A percentile compares a stretch with the other conserved stretches of the same genome.
These are phyloP conservation scores for Solanum virginianum DNA, from an alignment of 257 asterid species.

Conservation along the genomic window DNA sequence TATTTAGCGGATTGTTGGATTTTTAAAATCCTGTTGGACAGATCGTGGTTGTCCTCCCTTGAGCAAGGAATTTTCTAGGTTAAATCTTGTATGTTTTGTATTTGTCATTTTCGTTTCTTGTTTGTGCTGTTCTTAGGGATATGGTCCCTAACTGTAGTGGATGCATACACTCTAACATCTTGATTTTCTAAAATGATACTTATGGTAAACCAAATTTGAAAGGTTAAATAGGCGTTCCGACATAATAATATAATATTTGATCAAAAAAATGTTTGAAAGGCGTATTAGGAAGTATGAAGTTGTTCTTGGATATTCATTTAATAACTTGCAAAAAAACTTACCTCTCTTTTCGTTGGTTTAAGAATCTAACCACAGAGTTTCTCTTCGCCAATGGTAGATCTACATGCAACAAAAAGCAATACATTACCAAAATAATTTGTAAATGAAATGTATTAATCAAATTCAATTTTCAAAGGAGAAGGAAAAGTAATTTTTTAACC, in stretches of 20 bases:
- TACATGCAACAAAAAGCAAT: background rate
- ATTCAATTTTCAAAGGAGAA: background rate
- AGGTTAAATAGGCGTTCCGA: background rate
- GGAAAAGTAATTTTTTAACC: background rate
- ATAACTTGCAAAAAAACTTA: background rate
- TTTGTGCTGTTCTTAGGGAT: too few relatives aligned
- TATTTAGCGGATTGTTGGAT: too few relatives aligned
- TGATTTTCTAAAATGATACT: background rate
- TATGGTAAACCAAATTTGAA: background rate
- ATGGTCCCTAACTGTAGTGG: too few relatives aligned
- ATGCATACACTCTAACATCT: too few relatives aligned
- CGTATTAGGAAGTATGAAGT: background rate
- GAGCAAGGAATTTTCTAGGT: too few relatives aligned
- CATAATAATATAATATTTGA: background rate
- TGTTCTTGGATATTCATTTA: background rate
- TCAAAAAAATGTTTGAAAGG: background rate
- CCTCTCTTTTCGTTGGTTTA: background rate
- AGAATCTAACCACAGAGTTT: background rate
- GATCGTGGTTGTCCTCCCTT: too few relatives aligned
- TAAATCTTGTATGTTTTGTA: too few relatives aligned
- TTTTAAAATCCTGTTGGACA: too few relatives aligned
- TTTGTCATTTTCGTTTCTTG: too few relatives aligned
- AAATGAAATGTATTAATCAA: background rate
- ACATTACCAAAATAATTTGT: background rate
- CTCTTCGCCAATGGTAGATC: background rate